These are phyloP conservation scores for Basipetospora chlamydospora DNA, from an alignment of 2,329 filamentous ascomycete species.

Conservation along the genomic window DNA sequence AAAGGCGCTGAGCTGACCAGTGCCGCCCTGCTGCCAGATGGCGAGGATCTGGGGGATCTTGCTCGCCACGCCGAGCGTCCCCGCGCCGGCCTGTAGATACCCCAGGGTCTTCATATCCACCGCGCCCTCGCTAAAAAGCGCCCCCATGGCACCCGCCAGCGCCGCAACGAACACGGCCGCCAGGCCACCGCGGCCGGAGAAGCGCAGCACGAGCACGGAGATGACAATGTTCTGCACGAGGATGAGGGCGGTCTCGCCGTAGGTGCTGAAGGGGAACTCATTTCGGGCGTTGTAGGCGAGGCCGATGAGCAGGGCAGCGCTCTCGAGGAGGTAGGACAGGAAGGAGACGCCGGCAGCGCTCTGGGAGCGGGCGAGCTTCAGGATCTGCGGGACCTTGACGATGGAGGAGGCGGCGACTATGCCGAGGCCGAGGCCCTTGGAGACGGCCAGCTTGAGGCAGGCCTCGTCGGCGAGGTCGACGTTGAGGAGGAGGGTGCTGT, in stretches of 20 bases:
- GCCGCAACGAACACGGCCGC: slow-evolving; percentile 69
- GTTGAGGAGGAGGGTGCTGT: slow-evolving; percentile 72
- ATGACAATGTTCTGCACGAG: slow-evolving; percentile 87
- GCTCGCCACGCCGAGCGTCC: slow-evolving; percentile 68
- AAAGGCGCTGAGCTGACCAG: slow-evolving; percentile 91
- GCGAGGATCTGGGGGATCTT: slow-evolving; percentile 89
- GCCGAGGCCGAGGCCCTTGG: slow-evolving; percentile 82
- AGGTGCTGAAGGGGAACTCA: slow-evolving; percentile 90
- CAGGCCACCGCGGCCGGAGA: slow-evolving; percentile 50
- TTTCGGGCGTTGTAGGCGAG: slow-evolving; percentile 87
- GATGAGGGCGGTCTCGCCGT: slow-evolving; percentile 87
- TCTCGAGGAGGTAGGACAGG: slow-evolving; percentile 86
- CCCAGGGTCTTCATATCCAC: slow-evolving; percentile 53
- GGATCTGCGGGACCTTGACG: slow-evolving; percentile 92
- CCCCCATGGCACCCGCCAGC: slow-evolving; percentile 52
- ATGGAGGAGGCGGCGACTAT: slow-evolving; percentile 83
- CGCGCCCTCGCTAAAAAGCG: slow-evolving; percentile 53
- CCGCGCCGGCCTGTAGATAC: slow-evolving; percentile 73
- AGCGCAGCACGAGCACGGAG: slow-evolving; percentile 72
- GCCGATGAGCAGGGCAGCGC: slow-evolving; percentile 70
- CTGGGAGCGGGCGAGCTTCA: slow-evolving; percentile 73
- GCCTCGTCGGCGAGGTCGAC: slow-evolving; percentile 62
- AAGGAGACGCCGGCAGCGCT: slow-evolving; percentile 79
- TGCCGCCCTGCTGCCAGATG: slow-evolving; percentile 73
- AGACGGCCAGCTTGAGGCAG: slow-evolving; percentile 81